These are phyloP conservation scores for Gossypioides kirkii DNA, from an alignment of 345 rosid species.

Conservation along the genomic window DNA sequence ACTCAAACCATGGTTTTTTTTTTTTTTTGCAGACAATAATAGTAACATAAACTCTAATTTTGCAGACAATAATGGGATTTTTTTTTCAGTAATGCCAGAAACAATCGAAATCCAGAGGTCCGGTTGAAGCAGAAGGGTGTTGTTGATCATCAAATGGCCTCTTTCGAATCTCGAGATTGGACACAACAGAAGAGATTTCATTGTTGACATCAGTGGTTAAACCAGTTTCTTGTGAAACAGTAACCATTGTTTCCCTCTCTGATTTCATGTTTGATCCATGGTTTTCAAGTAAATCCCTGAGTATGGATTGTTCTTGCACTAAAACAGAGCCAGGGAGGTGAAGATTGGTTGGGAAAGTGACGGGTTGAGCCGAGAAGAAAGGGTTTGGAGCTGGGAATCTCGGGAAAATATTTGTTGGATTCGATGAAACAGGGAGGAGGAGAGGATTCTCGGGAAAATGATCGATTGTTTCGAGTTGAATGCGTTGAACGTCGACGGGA, in stretches of 20 bases:
- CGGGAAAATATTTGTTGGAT: conserved; percentile 13
- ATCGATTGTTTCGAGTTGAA: conserved; percentile 26
- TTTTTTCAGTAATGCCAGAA: conserved; percentile 59
- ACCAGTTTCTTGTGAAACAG: conserved; percentile 56
- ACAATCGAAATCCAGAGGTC: conserved; percentile 43
- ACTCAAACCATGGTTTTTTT: not conserved
- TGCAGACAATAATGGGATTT: not conserved
- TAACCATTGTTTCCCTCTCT: conserved; percentile 31
- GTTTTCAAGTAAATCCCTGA: conserved; percentile 45
- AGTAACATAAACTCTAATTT: not conserved
- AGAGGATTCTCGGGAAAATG: conserved; percentile 23
- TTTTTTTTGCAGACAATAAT: not conserved
- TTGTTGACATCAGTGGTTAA: conserved; percentile 42
- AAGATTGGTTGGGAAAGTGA: conserved; percentile 19
- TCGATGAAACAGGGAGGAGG: no score
- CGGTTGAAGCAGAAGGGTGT: conserved; percentile 45
- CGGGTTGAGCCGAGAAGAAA: conserved; percentile 30
- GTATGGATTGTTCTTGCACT: conserved; percentile 42
- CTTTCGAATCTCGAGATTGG: conserved; percentile 44
- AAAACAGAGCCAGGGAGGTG: conserved; percentile 34
- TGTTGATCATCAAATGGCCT: conserved; percentile 40
- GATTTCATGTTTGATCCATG: conserved; percentile 29
- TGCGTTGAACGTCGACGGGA: conserved; percentile 31
- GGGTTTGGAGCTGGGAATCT: conserved; percentile 32
- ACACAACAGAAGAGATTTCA: conserved; percentile 48